Evolutionary conservation across 257 asterid genomes (phyloP), one percentile per base, ranked within the genome.

Genomic region (Plantago ovata): DNA sequence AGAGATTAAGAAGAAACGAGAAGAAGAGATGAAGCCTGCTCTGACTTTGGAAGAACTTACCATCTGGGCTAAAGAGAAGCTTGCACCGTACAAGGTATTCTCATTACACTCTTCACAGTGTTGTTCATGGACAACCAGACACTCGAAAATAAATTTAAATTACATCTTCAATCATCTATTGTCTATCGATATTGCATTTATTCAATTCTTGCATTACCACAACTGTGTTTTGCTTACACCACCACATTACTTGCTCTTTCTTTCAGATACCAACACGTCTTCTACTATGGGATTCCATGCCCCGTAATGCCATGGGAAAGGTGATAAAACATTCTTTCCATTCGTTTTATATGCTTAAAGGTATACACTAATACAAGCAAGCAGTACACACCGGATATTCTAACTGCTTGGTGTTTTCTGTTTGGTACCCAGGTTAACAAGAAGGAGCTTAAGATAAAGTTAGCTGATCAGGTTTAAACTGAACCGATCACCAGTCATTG

Each of bases 221-320:
- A 13, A 13, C 12, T 14, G n/a, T 54, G n/a, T 36, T 15, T 24
- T 13, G n/a, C 4, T 21, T 16, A 14, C 10, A 28, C 6, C 36
- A 28, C 36, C 36, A 28, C 3, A 24, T 24, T 28, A 28, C 59
- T 50, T 7, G 23, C 49, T 23, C 21, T 38, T 58, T 44, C 28
- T 58, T 38, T 61, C 83, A 87, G 96, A 73, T 91, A 58, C 96
- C 98, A 11, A 84, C 92, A 20, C 82, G 82, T 54, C 71, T 91
- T 59, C 47, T 83, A 32, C n/a, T 91, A 16, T 87, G 95, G 96
- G 95, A 87, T 11, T 69, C 89, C 6, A 68, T 91, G 67, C 96
- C 98, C 40, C 89, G 95, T 38, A 91, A 91, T 66, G 98, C 98
- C 7, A 91, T 91, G 98, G 98, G 98, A 66, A 91, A 91, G 86